A percentile compares a stretch with the other conserved stretches of the same genome.
Evolutionary conservation across 2,329 filamentous ascomycete species (phyloP).

Genomic region (Ustulina deusta): DNA sequence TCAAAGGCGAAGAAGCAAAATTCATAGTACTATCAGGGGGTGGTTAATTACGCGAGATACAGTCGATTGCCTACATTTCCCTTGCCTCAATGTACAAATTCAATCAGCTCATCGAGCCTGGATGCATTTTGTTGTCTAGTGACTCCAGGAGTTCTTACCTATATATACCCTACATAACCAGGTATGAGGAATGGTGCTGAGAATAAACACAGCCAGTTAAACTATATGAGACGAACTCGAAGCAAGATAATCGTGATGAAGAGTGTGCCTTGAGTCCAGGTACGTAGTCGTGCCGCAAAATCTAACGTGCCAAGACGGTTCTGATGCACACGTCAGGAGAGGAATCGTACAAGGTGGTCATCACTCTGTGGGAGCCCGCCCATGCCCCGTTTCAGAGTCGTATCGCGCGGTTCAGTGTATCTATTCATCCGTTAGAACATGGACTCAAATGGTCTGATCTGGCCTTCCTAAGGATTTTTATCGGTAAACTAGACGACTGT

Average conservation of each 20-base stretch:
- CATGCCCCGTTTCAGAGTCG: slow-evolving; percentile 25
- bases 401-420: slow-evolving; percentile 22
- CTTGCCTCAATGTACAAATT: slow-evolving; percentile 35
- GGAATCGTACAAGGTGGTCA: not conserved
- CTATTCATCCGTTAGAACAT: not conserved
- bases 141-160: slow-evolving; percentile 8
- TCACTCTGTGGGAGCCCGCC: not conserved
- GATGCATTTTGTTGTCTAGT: slow-evolving; percentile 30
- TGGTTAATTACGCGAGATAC: slow-evolving; percentile 5
- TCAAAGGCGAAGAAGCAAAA: slow-evolving; percentile 28
- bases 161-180: slow-evolving; percentile 23
- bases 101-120: slow-evolving; percentile 13
- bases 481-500: not conserved
- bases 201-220: slow-evolving; percentile 4
- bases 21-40: slow-evolving; percentile 17
- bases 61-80: slow-evolving; percentile 19
- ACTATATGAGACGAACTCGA: slow-evolving; percentile 3
- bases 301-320: not conserved
- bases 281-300: not conserved
- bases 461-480: not conserved
- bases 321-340: not conserved
- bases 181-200: slow-evolving; percentile 15
- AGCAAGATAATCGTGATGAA: not conserved
- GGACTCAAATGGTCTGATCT: not conserved
- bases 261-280: not conserved